Evolutionary conservation across 768 basidiomycete species (phyloP).

Genomic region (Russula compacta): DNA sequence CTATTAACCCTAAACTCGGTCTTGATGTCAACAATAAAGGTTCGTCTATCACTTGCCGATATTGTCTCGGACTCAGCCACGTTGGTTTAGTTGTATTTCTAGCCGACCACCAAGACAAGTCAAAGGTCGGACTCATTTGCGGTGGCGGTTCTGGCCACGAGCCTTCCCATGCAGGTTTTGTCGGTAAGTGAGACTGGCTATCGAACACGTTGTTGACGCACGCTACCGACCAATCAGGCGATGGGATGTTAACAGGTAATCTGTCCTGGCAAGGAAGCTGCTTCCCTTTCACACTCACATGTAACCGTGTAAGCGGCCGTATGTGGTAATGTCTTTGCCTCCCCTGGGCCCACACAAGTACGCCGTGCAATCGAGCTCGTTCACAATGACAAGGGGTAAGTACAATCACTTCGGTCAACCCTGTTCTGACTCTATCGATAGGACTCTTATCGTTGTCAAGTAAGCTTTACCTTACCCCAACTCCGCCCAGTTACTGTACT

Average conservation of each 20-base stretch:
- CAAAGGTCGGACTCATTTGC: slow-evolving; percentile 68
- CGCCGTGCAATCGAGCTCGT: slow-evolving; percentile 70
- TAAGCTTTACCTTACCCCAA: slow-evolving; percentile 24
- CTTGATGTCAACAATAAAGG: slow-evolving; percentile 69
- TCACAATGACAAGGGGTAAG: slow-evolving; percentile 62
- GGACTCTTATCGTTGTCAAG: slow-evolving; percentile 81
- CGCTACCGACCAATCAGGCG: too few relatives aligned
- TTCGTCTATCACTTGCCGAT: slow-evolving; percentile 24
- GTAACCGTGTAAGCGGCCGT: slow-evolving; percentile 49
- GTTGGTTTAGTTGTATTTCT: slow-evolving; percentile 50
- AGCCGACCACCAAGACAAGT: slow-evolving; percentile 43
- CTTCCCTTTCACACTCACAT: not conserved
- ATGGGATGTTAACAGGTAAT: slow-evolving; percentile 69
- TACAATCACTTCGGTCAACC: not conserved
- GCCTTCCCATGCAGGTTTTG: slow-evolving; percentile 81
- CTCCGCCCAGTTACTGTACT: not conserved
- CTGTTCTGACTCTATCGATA: slow-evolving; percentile 23
- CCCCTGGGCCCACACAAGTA: slow-evolving; percentile 81
- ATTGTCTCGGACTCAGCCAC: not conserved
- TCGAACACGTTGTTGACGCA: not conserved
- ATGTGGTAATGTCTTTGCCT: slow-evolving; percentile 84
- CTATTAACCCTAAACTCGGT: slow-evolving; percentile 59
- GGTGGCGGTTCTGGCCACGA: slow-evolving; percentile 89
- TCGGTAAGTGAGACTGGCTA: slow-evolving; percentile 53
- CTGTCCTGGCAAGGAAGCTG: not conserved